Conservation (phyloP, 1,284 basidiomycete species). For the Heterobasidion parviporum region DNA sequence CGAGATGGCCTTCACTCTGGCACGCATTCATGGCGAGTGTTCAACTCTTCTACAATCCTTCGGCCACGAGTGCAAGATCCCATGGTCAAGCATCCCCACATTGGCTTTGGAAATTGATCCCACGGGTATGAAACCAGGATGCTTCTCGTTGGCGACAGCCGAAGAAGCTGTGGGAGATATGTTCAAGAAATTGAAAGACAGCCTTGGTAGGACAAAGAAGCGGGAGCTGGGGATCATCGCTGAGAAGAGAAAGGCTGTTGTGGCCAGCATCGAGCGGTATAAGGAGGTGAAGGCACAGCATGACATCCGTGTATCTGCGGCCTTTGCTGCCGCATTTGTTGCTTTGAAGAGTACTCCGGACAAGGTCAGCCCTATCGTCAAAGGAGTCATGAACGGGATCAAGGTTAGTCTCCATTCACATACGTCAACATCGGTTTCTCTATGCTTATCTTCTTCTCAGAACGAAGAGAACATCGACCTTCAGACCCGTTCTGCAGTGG, state of each 20-base stretch:
- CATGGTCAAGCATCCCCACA: slow-evolving; percentile 71
- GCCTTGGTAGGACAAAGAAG: slow-evolving; percentile 69
- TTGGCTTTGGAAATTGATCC: slow-evolving; percentile 78
- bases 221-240: slow-evolving; percentile 67
- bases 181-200: slow-evolving; percentile 72
- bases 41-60: slow-evolving; percentile 77
- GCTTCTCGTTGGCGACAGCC: slow-evolving; percentile 81
- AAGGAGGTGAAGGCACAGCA: slow-evolving; percentile 79
- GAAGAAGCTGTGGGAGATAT: slow-evolving; percentile 63
- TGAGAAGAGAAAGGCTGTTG: slow-evolving; percentile 71
- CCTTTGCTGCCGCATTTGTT: slow-evolving; percentile 88
- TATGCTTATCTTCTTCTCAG: slow-evolving; percentile 30
- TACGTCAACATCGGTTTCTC: background rate
- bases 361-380: slow-evolving; percentile 94
- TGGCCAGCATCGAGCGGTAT: slow-evolving; percentile 78
- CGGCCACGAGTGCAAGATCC: slow-evolving; percentile 78
- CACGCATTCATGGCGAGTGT: slow-evolving; percentile 79
- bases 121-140: slow-evolving; percentile 50
- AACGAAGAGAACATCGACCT: slow-evolving; percentile 87
- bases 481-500: slow-evolving; percentile 83
- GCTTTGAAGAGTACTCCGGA: slow-evolving; percentile 78
- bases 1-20: slow-evolving; percentile 84
- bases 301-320: slow-evolving; percentile 83
- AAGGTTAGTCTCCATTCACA: slow-evolving; percentile 49
- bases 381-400: slow-evolving; percentile 96